Percentiles rank a stretch among this genome's conserved stretches.
Conservation (phyloP, 371 early-diverging fungal genomes). For the Mortierella sp. region DNA sequence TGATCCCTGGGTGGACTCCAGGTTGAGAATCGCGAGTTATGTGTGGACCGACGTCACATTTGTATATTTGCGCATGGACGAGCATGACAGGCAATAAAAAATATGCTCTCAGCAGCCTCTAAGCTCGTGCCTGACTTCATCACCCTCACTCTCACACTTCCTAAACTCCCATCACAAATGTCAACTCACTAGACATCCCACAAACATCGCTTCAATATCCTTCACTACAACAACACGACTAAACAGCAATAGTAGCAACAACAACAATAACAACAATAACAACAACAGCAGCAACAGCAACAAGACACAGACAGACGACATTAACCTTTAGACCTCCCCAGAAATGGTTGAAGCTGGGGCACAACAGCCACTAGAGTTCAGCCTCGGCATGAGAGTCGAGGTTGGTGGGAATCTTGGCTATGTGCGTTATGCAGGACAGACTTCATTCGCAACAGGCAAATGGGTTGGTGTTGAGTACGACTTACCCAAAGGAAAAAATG, state of each 20-base stretch:
- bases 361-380: constrained; percentile 54
- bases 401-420: constrained; percentile 75
- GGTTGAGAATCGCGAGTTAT: no score
- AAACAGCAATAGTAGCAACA: neutral
- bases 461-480: constrained; percentile 89
- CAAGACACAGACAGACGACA: neutral
- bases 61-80: no score
- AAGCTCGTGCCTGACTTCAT: constrained; percentile 4
- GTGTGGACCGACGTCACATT: neutral
- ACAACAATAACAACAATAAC: neutral
- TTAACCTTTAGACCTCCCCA: constrained; percentile 1
- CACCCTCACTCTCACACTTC: neutral
- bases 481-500: constrained; percentile 80
- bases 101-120: constrained; percentile 8
- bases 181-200: neutral
- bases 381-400: constrained; percentile 66
- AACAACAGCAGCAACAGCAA: neutral
- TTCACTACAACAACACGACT: neutral
- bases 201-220: neutral
- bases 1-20: no score
- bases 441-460: constrained; percentile 79
- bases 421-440: constrained; percentile 78
- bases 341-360: constrained; percentile 37
- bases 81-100: neutral
- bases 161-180: neutral